Conservation (phyloP, 2,329 filamentous ascomycete species). For the Cordyceps javanica region DNA sequence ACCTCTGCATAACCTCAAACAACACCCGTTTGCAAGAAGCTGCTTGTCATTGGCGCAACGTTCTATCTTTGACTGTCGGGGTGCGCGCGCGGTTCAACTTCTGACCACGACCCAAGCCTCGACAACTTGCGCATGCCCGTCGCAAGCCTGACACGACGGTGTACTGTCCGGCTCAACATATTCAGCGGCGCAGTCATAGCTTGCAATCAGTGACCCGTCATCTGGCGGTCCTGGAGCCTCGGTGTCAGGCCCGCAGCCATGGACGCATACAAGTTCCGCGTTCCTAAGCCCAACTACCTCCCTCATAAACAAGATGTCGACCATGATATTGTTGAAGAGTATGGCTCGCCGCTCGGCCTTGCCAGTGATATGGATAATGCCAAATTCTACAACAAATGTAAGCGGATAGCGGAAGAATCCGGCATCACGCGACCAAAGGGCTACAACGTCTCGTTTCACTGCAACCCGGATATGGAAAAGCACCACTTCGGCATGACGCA, state of each 20-base stretch:
- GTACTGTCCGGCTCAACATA: not conserved
- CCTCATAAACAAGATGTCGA: slow-evolving; percentile 49
- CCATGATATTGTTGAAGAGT: slow-evolving; percentile 48
- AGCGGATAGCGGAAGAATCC: slow-evolving; percentile 51
- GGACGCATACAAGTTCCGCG: slow-evolving; percentile 45
- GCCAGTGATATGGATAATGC: slow-evolving; percentile 50
- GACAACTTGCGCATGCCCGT: not conserved
- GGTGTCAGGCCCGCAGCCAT: slow-evolving; percentile 26
- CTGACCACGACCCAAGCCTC: not conserved
- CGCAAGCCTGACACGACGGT: not conserved
- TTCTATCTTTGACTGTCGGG: not conserved
- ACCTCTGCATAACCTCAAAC: not conserved
- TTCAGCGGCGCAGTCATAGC: not conserved
- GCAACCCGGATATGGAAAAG: slow-evolving; percentile 88
- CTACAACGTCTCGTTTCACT: slow-evolving; percentile 91
- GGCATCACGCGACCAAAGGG: slow-evolving; percentile 75
- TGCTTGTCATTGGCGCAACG: not conserved
- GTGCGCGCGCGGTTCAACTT: not conserved
- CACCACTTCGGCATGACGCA: slow-evolving; percentile 97
- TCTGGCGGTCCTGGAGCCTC: not conserved
- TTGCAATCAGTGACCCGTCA: not conserved
- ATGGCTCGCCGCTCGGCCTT: slow-evolving; percentile 42
- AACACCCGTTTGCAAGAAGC: not conserved
- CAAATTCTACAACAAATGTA: slow-evolving; percentile 51
- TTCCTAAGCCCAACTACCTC: slow-evolving; percentile 55